Base-by-base conservation (phyloP, 768 basidiomycete genomes). In the Psilocybe azurescens region DNA sequence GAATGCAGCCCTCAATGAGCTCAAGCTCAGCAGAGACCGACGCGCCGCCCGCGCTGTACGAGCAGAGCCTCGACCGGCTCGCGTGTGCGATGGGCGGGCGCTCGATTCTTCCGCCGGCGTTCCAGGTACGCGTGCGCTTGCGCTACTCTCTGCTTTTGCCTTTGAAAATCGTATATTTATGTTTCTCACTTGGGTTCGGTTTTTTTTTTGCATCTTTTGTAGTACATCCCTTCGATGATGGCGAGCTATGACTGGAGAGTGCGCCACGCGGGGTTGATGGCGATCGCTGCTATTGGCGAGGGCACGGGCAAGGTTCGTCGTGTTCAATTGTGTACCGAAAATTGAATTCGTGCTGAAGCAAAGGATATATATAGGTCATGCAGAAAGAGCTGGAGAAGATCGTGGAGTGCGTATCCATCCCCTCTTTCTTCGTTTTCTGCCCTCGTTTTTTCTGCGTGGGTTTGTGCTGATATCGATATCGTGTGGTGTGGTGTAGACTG, bases 221-320 rank as follows among this genome's bases (percentile, higher is more conserved):
- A 88, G 72, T 87, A 88, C 61, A 93, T 94, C 13, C 92, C 92
- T 0, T 88, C 87, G 0, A 93, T 96, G 89, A 79, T 95, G 59
- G 84, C 83, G 0, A 88, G 85, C 58, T 89, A 88, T 62, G 91
- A 95, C 73, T 97, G 95, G 95, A 82, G 91, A 56, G 83, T 87
- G 29, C 81, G 94, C 30, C 93, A 96, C 67, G 93, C 93, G 0
- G 94, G 91, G 10, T 76, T 96, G 28, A 92, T 94, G 86, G 92
- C 93, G 0, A 90, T 97, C 59, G 92, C 92, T 0, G 85, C 89
- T 0, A 89, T 95, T 54, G 93, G 87, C 0, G 94, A 95, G 74
- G 94, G 94, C 1, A 93, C 91, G 0, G 86, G 84, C 39, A 89
- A 88, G 78, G 87, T 89, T 49, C 24, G 72, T 65, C 49, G 38